Conservation (phyloP, 805 yeast species). For the Komagataella pastoris region DNA sequence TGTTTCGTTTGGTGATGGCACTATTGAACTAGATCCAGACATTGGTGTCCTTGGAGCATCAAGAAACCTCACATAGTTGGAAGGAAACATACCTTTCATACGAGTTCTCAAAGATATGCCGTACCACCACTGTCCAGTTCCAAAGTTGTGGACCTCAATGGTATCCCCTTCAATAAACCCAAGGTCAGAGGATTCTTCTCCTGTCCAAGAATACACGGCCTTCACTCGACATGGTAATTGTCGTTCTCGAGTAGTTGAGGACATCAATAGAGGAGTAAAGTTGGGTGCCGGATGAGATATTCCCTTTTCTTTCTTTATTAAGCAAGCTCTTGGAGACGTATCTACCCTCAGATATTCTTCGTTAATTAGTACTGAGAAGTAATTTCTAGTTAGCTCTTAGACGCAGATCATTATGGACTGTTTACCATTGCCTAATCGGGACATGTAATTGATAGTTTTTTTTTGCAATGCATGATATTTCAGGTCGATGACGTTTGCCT, state of each 20-base stretch:
- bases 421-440: neutral
- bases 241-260: neutral
- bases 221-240: constrained; percentile 8
- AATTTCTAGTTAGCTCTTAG: neutral
- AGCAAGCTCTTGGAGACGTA: neutral
- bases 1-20: neutral
- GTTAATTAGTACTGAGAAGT: neutral
- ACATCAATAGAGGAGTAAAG: neutral
- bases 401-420: neutral
- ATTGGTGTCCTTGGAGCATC: constrained; percentile 13
- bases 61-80: constrained; percentile 62
- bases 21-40: neutral
- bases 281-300: neutral
- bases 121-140: constrained; percentile 90
- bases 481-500: neutral
- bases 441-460: neutral
- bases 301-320: neutral
- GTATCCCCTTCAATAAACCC: constrained; percentile 92
- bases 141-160: constrained; percentile 62
- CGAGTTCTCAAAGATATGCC: constrained; percentile 73
- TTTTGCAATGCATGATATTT: neutral
- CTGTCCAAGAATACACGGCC: constrained; percentile 90
- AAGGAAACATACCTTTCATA: constrained; percentile 77
- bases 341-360: neutral
- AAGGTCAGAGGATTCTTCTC: constrained; percentile 75